Conservation (phyloP, 768 basidiomycete species). For the Auriscalpium microsporum region DNA sequence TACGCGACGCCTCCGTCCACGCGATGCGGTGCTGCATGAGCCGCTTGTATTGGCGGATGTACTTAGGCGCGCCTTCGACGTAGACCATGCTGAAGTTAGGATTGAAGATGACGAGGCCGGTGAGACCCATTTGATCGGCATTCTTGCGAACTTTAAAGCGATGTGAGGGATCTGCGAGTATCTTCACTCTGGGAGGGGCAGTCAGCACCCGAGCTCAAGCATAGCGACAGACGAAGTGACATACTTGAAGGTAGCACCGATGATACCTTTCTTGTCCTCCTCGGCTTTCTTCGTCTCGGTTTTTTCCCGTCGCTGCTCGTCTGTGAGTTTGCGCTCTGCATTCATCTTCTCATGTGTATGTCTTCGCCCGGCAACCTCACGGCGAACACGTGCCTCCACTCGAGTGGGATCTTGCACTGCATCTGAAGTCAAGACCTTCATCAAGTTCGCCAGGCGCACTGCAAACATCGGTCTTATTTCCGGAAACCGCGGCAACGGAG, state of each 20-base stretch:
- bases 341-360: slow-evolving; percentile 93
- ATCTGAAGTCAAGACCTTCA: slow-evolving; percentile 95
- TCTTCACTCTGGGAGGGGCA: slow-evolving; percentile 56
- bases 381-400: slow-evolving; percentile 89
- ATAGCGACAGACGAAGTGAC: slow-evolving; percentile 23
- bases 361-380: slow-evolving; percentile 87
- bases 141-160: slow-evolving; percentile 97
- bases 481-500: background rate
- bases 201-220: background rate
- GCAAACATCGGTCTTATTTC: slow-evolving; percentile 5
- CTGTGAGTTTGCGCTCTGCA: slow-evolving; percentile 80
- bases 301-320: slow-evolving; percentile 86
- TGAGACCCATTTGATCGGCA: slow-evolving; percentile 82
- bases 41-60: slow-evolving; percentile 78
- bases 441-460: slow-evolving; percentile 93
- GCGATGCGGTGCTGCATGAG: slow-evolving; percentile 82
- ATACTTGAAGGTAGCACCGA: slow-evolving; percentile 86
- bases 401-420: slow-evolving; percentile 97
- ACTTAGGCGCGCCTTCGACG: slow-evolving; percentile 85
- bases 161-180: slow-evolving; percentile 84
- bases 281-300: slow-evolving; percentile 76
- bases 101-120: slow-evolving; percentile 87
- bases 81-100: slow-evolving; percentile 85
- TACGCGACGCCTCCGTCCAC: slow-evolving; percentile 89
- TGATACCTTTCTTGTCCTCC: slow-evolving; percentile 79